Percentiles rank a stretch among this genome's conserved stretches.
Conservation (phyloP, 2,329 filamentous ascomycete species). For the Pleoardoris graminearum region DNA sequence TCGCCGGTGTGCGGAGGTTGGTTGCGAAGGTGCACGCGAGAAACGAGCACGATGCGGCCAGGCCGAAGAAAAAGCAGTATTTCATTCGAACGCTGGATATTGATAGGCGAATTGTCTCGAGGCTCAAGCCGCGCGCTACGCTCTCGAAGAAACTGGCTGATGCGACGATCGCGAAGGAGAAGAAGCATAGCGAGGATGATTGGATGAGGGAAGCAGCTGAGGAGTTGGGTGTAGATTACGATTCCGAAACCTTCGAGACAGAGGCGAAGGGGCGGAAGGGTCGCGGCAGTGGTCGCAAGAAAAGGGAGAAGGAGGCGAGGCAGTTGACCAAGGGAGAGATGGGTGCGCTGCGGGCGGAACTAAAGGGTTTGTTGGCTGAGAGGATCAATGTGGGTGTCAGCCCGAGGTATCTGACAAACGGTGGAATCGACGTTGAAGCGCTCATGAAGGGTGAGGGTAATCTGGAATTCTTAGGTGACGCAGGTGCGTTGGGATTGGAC, state of each 20-base stretch:
- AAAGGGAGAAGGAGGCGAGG: slow-evolving; percentile 72
- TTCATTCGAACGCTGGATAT: slow-evolving; percentile 81
- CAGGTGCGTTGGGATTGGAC: slow-evolving; percentile 52
- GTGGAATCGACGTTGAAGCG: slow-evolving; percentile 77
- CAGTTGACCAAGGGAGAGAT: slow-evolving; percentile 74
- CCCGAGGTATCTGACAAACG: slow-evolving; percentile 81
- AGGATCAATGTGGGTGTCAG: slow-evolving; percentile 87
- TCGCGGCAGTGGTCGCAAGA: slow-evolving; percentile 71
- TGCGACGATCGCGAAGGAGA: slow-evolving; percentile 81
- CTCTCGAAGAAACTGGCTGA: slow-evolving; percentile 90
- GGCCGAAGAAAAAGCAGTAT: slow-evolving; percentile 60
- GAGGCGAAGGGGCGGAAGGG: slow-evolving; percentile 61
- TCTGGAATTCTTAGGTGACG: slow-evolving; percentile 66
- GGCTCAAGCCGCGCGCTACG: slow-evolving; percentile 74
- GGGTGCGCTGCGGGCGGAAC: slow-evolving; percentile 68
- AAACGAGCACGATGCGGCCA: slow-evolving; percentile 48
- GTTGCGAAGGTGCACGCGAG: slow-evolving; percentile 83
- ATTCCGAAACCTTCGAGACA: slow-evolving; percentile 77
- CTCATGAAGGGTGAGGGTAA: slow-evolving; percentile 64
- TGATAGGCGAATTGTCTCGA: slow-evolving; percentile 75
- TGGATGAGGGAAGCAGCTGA: slow-evolving; percentile 85
- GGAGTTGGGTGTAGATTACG: slow-evolving; percentile 91
- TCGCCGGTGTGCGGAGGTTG: slow-evolving; percentile 78
- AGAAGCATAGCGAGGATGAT: slow-evolving; percentile 78
- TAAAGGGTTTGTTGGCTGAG: slow-evolving; percentile 70